Base-by-base conservation (phyloP, 2,329 filamentous ascomycete genomes). In the Sporothrix protearum region DNA sequence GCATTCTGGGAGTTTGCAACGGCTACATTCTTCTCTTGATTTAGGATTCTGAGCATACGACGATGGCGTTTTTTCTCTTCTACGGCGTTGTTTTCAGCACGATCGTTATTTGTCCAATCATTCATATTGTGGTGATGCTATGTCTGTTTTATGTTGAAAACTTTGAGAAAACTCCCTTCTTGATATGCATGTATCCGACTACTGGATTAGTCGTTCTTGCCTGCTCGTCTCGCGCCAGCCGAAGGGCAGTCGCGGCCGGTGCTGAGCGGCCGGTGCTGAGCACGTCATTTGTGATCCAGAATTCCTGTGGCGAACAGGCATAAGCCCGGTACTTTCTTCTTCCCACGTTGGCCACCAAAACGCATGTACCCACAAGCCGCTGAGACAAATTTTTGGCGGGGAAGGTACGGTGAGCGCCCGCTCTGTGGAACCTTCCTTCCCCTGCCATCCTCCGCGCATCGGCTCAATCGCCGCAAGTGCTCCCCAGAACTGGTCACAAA, bases 281-380 rank as follows among this genome's bases (percentile, higher is more conserved):
- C 71, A 72, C 71, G 71, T 72, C 71, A 72, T 70, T 63, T 66
- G 30, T 16, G 45, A 39, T 45, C 22, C 42, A 61, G 30, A 71
- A 36, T 63, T 53, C 12, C 12, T 28, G 67, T 42, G 55, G 70
- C 19, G 42, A 67, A 39, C 51, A 51, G 14, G 1, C 28, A 33
- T 36, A 55, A 68, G 64, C n/a, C 16, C 10, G 42, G 70, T 71
- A 71, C 70, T 8, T 47, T 68, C 0, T 6, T 33, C 45, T 1
- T 9, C 53, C 3, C n/a, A 61, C 12, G 19, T 28, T 8, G 12
- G 0, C 1, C 12, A 2, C 49, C 22, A 33, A 59, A 30, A 49
- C 12, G n/a, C 16, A 55, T 39, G 71, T 72, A 72, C 42, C 57
- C 2, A 9, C 45, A 8, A 3, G 5, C 19, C 14, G 28, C 30